Evolutionary conservation across 148 eudicot genomes (phyloP).

Genomic region (Salicornia ramosissima): DNA sequence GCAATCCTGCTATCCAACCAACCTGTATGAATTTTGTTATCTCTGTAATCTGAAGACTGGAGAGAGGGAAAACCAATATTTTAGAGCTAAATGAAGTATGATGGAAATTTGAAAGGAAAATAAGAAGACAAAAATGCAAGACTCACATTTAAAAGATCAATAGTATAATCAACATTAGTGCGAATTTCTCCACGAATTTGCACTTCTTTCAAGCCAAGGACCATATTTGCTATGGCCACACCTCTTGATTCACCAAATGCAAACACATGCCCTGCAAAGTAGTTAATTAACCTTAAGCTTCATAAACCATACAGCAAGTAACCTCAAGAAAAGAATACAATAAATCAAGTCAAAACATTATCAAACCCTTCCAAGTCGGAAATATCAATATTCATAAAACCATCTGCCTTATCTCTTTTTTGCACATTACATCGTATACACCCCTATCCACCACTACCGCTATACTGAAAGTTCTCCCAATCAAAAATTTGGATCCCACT

Average conservation of each 20-base stretch:
- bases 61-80: slow-evolving; percentile 9
- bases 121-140: not conserved
- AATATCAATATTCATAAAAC: no score
- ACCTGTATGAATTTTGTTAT: slow-evolving; percentile 95
- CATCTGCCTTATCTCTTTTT: no score
- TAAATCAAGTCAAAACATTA: not conserved
- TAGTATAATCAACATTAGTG: slow-evolving; percentile 94
- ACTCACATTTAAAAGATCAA: slow-evolving; percentile 88
- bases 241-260: slow-evolving; percentile 99
- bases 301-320: not conserved
- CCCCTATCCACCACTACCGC: no score
- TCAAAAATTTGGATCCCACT: no score
- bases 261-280: slow-evolving; percentile 82
- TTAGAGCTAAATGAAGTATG: not conserved
- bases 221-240: slow-evolving; percentile 95
- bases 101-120: not conserved
- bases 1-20: slow-evolving; percentile 99
- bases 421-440: no score
- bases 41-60: slow-evolving; percentile 87
- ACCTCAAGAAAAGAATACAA: not conserved
- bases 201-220: slow-evolving; percentile 96
- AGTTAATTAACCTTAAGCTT: slow-evolving; percentile 9
- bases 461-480: not conserved
- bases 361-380: no score
- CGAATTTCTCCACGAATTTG: slow-evolving; percentile 99